Conservation (phyloP, 2,329 filamentous ascomycete genomes). For the Talaromyces funiculosus region DNA sequence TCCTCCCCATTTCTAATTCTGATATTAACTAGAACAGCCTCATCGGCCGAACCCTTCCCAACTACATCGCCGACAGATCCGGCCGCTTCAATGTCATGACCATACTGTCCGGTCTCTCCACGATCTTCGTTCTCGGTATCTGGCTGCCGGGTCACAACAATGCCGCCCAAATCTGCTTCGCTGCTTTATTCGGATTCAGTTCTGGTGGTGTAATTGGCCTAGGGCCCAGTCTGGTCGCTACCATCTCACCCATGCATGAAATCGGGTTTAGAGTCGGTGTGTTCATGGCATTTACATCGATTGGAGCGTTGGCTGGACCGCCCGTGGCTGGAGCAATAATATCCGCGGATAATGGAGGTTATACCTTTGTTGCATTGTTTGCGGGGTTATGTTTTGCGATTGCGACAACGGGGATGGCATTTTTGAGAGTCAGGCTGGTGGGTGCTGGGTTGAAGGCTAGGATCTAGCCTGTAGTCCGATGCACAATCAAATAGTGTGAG, state of each 20-base stretch:
- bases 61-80: slow-evolving; percentile 26
- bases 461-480: neutral
- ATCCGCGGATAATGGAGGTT: neutral
- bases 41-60: slow-evolving; percentile 29
- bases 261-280: slow-evolving; percentile 24
- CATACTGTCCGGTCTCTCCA: slow-evolving; percentile 17
- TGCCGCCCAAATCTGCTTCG: slow-evolving; percentile 20
- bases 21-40: slow-evolving; percentile 13
- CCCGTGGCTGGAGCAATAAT: slow-evolving; percentile 24
- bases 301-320: slow-evolving; percentile 21
- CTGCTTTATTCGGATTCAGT: slow-evolving; percentile 22
- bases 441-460: neutral
- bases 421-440: neutral
- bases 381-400: slow-evolving; percentile 4
- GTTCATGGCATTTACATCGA: slow-evolving; percentile 20
- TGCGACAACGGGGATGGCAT: slow-evolving; percentile 1
- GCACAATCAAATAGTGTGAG: neutral
- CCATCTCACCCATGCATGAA: slow-evolving; percentile 26
- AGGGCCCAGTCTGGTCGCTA: slow-evolving; percentile 27
- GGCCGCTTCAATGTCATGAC: slow-evolving; percentile 31
- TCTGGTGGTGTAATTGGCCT: slow-evolving; percentile 26
- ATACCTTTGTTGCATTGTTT: slow-evolving; percentile 5
- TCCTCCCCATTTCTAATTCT: neutral
- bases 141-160: slow-evolving; percentile 20
- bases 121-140: slow-evolving; percentile 19